Base-by-base conservation (phyloP, 805 yeast genomes). In the Diddensiella caesifluorescens region DNA sequence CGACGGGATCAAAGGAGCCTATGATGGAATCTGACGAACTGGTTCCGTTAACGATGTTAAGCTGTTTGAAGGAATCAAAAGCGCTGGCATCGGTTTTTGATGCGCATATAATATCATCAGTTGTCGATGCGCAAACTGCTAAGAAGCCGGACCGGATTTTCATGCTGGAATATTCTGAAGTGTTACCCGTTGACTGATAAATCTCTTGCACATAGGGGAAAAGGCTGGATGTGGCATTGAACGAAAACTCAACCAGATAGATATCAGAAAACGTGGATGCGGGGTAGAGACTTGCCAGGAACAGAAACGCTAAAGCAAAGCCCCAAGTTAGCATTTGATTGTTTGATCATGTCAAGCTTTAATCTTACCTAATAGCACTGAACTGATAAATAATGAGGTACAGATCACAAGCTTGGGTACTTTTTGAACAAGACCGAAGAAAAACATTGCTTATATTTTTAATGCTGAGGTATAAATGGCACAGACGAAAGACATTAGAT, bases 281-380 rank as follows among this genome's bases (percentile, higher is more conserved):
- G 9, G 46, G 25, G 6, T 37, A 27, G 16, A 34, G 21, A 32
- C 52, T 46, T 4, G 42, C 44, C 13, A 53, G 42, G 10, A 51
- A 22, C 12, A 53, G 46, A 28, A 53, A 51, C n/a, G 33, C 41
- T 16, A n/a, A n/a, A n/a, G n/a, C n/a, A n/a, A n/a, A n/a, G n/a
- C n/a, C n/a, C n/a, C n/a, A n/a, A n/a, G n/a, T n/a, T n/a, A n/a
- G n/a, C n/a, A n/a, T n/a, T n/a, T n/a, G n/a, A n/a, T n/a, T n/a
- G n/a, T n/a, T n/a, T n/a, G n/a, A n/a, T n/a, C n/a, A n/a, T n/a
- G n/a, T n/a, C n/a, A n/a, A n/a, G n/a, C n/a, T n/a, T n/a, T n/a
- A n/a, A n/a, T n/a, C n/a, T n/a, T n/a, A n/a, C n/a, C n/a, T n/a
- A 44, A 10, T 20, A 48, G 35, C 29, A 43, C 21, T 5, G 27